These are phyloP conservation scores for Cercospora nicotianae DNA, from an alignment of 2,329 filamentous ascomycete species.

Conservation along the genomic window DNA sequence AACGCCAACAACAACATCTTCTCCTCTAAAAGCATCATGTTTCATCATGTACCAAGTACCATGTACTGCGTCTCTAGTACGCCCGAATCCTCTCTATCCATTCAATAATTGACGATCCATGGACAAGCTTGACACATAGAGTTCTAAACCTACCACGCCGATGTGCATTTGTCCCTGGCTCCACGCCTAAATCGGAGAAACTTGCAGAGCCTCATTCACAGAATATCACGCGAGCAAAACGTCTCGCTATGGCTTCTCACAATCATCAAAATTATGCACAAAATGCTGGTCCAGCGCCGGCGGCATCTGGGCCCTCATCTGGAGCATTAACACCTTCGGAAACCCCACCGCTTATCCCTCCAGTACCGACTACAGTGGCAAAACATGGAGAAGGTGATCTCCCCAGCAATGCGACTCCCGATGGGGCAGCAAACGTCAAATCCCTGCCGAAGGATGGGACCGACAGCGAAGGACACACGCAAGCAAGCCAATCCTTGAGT, in stretches of 20 bases:
- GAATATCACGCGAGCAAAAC: background rate
- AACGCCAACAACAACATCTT: background rate
- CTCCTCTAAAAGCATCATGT: background rate
- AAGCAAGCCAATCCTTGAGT: slow-evolving; percentile 31
- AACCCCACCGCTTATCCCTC: slow-evolving; percentile 4
- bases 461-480: slow-evolving; percentile 20
- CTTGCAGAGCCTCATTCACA: background rate
- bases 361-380: background rate
- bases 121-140: background rate
- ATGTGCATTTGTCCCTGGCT: background rate
- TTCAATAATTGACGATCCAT: background rate
- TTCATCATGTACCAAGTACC: too few relatives aligned
- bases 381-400: background rate
- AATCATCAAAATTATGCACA: background rate
- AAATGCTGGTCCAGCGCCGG: background rate
- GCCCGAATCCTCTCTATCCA: too few relatives aligned
- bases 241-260: background rate
- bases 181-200: background rate
- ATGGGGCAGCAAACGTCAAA: background rate
- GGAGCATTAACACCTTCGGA: slow-evolving; percentile 1
- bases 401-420: background rate
- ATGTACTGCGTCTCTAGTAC: too few relatives aligned
- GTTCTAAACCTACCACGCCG: background rate
- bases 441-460: background rate
- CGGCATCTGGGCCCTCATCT: background rate